These are phyloP conservation scores for Kappamyces sp. DNA, from an alignment of 192 early-diverging fungal species.

Conservation along the genomic window DNA sequence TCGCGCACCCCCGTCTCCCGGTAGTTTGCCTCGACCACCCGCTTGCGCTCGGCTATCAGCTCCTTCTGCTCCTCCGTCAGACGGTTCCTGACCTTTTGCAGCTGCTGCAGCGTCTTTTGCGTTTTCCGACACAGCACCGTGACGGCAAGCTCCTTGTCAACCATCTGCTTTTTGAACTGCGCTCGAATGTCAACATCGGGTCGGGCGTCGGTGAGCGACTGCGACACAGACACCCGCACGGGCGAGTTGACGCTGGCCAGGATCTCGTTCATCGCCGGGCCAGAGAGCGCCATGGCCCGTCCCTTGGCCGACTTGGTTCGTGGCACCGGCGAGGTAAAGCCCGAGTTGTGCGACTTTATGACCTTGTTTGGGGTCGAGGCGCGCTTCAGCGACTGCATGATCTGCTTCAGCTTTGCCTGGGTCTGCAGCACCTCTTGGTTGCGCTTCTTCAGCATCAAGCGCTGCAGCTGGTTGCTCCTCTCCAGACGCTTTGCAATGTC, in stretches of 20 bases:
- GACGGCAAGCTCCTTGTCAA: constrained; percentile 41
- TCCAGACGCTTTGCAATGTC: constrained; percentile 38
- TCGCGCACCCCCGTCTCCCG: constrained; percentile 31
- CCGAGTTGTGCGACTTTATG: constrained; percentile 11
- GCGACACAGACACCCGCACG: constrained; percentile 5
- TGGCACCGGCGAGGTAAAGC: constrained; percentile 1
- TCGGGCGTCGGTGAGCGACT: constrained; percentile 4
- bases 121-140: constrained; percentile 29
- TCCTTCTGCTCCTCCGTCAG: constrained; percentile 41
- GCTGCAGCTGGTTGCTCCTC: constrained; percentile 42
- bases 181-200: constrained; percentile 25
- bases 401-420: constrained; percentile 29
- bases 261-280: constrained; percentile 5
- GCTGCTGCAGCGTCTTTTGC: constrained; percentile 23
- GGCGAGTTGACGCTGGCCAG: constrained; percentile 11
- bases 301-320: neutral
- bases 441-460: constrained; percentile 50
- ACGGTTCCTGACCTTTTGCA: constrained; percentile 21
- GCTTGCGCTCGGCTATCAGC: constrained; percentile 37
- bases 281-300: neutral
- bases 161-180: constrained; percentile 43
- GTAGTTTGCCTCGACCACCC: constrained; percentile 31
- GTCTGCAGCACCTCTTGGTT: constrained; percentile 44
- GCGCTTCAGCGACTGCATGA: constrained; percentile 29
- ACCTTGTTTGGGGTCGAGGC: constrained; percentile 24